Evolutionary conservation across 306 rosid species (phyloP).

Genomic region (Rubus idaeus): DNA sequence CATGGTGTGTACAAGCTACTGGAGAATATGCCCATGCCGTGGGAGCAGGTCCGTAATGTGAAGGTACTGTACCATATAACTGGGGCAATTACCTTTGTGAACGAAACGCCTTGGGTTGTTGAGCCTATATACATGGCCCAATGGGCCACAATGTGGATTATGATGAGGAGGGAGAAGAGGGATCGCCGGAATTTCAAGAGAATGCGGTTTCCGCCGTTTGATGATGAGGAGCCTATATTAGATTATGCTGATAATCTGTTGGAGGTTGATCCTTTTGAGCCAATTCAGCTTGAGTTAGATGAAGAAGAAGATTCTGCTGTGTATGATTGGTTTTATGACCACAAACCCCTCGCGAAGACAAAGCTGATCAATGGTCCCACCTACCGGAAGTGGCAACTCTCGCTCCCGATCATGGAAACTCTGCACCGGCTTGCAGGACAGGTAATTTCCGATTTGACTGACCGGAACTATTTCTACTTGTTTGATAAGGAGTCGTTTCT

Average conservation of each 20-base stretch:
- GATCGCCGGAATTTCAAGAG: constrained; percentile 93
- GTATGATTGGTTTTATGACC: constrained; percentile 93
- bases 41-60: constrained; percentile 98
- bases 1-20: constrained; percentile 95
- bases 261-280: constrained; percentile 92
- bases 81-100: constrained; percentile 92
- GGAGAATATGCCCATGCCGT: constrained; percentile 98
- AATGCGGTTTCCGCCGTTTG: constrained; percentile 97
- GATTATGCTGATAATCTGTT: constrained; percentile 91
- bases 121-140: constrained; percentile 93
- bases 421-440: constrained; percentile 96
- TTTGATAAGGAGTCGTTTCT: constrained; percentile 98
- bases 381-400: constrained; percentile 94
- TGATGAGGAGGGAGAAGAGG: constrained; percentile 98
- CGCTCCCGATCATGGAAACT: constrained; percentile 96
- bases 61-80: constrained; percentile 88
- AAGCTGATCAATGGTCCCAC: constrained; percentile 94
- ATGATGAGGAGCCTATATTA: constrained; percentile 93
- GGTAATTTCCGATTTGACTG: constrained; percentile 84
- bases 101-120: constrained; percentile 95
- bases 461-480: constrained; percentile 90
- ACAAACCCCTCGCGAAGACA: constrained; percentile 87
- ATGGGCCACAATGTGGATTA: constrained; percentile 99
- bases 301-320: constrained; percentile 98
- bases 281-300: constrained; percentile 89